Evolutionary conservation across 441 rosid genomes (phyloP).

Genomic region (Euphorbia celastroides): DNA sequence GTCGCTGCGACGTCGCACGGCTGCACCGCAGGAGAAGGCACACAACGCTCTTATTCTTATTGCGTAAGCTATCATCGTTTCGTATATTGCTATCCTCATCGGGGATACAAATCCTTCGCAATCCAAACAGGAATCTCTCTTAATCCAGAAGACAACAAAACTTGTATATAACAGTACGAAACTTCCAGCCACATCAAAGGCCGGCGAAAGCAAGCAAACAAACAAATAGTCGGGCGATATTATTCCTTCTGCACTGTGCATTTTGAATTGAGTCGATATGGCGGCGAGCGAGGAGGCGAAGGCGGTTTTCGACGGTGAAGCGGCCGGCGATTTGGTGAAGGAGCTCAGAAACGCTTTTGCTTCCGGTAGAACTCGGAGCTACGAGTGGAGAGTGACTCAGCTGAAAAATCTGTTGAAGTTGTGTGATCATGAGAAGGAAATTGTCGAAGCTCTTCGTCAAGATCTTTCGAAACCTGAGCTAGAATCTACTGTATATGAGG

Average conservation of each 20-base stretch:
- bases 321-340: slow-evolving; percentile 35
- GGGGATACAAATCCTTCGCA: neutral
- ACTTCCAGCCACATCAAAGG: neutral
- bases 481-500: slow-evolving; percentile 60
- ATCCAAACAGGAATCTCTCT: slow-evolving; percentile 2
- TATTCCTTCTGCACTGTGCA: neutral
- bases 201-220: neutral
- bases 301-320: slow-evolving; percentile 32
- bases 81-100: neutral
- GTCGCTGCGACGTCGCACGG: neutral
- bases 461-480: slow-evolving; percentile 68
- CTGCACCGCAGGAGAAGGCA: neutral
- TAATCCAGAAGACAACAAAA: neutral
- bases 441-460: slow-evolving; percentile 48
- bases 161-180: neutral
- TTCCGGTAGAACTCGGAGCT: slow-evolving; percentile 52
- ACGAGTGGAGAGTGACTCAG: slow-evolving; percentile 56
- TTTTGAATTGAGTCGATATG: neutral
- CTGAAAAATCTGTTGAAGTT: slow-evolving; percentile 43
- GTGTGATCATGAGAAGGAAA: slow-evolving; percentile 45
- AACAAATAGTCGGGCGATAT: neutral
- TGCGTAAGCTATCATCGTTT: neutral
- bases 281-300: neutral
- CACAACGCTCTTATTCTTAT: neutral
- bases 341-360: slow-evolving; percentile 35